Evolutionary conservation across 2,329 filamentous ascomycete genomes (phyloP).

Genomic region (Alternaria gaisen): DNA sequence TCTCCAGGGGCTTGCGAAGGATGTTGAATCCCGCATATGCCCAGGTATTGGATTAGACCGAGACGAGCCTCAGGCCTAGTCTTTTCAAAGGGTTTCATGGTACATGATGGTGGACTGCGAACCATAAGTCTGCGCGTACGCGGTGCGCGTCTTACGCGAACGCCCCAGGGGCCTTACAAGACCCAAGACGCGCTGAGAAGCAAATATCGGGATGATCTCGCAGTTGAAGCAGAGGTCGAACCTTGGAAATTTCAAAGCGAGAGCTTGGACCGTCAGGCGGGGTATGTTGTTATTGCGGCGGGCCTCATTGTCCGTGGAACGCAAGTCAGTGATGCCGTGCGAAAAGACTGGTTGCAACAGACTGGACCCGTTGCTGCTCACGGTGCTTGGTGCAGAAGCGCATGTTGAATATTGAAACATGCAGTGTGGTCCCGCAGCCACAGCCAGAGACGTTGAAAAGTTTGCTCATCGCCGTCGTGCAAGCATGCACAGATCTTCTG

Average conservation of each 20-base stretch:
- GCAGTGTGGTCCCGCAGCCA: conserved; percentile 34
- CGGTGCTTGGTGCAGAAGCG: conserved; percentile 18
- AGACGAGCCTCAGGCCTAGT: conserved; percentile 4
- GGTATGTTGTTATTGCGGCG: conserved; percentile 33
- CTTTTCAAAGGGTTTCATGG: conserved; percentile 14
- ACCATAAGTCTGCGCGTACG: conserved; percentile 13
- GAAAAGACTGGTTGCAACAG: conserved; percentile 23
- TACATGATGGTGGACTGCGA: conserved; percentile 11
- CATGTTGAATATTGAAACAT: conserved; percentile 38
- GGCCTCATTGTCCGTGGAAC: conserved; percentile 30
- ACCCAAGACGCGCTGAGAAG: conserved; percentile 19
- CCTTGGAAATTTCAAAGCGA: conserved; percentile 25
- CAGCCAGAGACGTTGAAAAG: conserved; percentile 36
- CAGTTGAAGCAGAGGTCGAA: conserved; percentile 31
- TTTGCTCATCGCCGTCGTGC: conserved; percentile 41
- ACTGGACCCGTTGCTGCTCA: conserved; percentile 11
- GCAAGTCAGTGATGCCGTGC: conserved; percentile 17
- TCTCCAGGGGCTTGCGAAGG: conserved; percentile 7
- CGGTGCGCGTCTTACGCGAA: conserved; percentile 21
- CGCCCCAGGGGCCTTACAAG: conserved; percentile 13
- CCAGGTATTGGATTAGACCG: not conserved
- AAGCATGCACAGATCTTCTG: conserved; percentile 38
- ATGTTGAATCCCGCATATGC: conserved; percentile 2
- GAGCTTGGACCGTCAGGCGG: conserved; percentile 33
- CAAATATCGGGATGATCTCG: conserved; percentile 24